phyloP scores from a whole-genome alignment of 768 basidiomycete genomes.

The Lactifluus pinguis region DNA sequence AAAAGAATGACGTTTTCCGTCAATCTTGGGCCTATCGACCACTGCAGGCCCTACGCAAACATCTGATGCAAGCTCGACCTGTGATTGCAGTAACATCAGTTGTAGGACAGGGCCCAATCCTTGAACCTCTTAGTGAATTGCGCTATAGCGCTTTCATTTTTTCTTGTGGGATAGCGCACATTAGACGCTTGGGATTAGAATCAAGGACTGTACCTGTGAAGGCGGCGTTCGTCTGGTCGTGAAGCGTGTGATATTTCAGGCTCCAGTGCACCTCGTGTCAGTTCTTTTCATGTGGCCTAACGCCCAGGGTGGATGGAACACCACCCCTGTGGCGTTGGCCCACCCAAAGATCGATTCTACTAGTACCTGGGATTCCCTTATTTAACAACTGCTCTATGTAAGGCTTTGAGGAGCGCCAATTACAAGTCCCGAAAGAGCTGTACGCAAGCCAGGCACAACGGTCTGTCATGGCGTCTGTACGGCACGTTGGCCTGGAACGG shows the following conservation, averaged over 20 bases:
- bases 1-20: constrained; percentile 26
- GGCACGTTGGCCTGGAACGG: neutral
- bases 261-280: neutral
- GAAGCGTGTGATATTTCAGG: neutral
- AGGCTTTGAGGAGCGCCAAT: too few species aligned
- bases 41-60: too few species aligned
- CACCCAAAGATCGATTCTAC: neutral
- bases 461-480: neutral
- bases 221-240: neutral
- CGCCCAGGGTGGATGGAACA: too few species aligned
- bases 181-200: neutral
- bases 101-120: too few species aligned
- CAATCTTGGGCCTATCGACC: constrained; percentile 16
- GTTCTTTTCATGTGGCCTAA: neutral
- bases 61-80: neutral
- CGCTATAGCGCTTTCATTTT: neutral
- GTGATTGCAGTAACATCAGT: neutral
- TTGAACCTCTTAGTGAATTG: neutral
- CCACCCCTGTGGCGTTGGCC: too few species aligned
- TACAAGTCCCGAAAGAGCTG: neutral
- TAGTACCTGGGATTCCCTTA: too few species aligned
- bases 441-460: neutral
- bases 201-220: neutral
- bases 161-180: neutral
- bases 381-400: too few species aligned